Evolutionary conservation across 2,329 filamentous ascomycete genomes (phyloP).

Genomic region (Tolypocladium inflatum): DNA sequence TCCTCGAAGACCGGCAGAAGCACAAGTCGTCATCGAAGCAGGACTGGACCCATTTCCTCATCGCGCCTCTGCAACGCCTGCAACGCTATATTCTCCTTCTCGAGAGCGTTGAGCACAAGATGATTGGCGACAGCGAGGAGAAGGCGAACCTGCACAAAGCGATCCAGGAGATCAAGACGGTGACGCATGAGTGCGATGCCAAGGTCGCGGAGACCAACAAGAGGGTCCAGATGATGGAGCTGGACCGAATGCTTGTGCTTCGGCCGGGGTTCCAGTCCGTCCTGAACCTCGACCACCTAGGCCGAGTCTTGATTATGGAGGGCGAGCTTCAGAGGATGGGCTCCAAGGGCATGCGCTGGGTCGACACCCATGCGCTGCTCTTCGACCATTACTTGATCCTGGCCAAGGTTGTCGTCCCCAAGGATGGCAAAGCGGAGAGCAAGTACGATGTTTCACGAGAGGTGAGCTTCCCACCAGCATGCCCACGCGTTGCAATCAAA

Average conservation of each 20-base stretch:
- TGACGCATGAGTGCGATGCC: conserved; percentile 82
- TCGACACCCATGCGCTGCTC: conserved; percentile 85
- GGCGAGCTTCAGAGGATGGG: conserved; percentile 86
- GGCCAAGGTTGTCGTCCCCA: conserved; percentile 67
- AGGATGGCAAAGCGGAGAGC: conserved; percentile 61
- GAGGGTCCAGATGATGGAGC: conserved; percentile 79
- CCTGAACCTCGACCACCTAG: conserved; percentile 88
- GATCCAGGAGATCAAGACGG: conserved; percentile 82
- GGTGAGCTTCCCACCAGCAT: conserved; percentile 31
- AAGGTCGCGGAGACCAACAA: conserved; percentile 89
- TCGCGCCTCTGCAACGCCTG: conserved; percentile 83
- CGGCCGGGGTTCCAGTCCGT: conserved; percentile 82
- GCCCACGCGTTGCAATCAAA: not conserved
- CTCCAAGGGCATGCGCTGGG: conserved; percentile 81
- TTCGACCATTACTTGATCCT: conserved; percentile 97
- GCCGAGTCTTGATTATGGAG: conserved; percentile 77
- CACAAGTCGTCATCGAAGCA: conserved; percentile 75
- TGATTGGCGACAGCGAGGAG: conserved; percentile 76
- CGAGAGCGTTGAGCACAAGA: conserved; percentile 74
- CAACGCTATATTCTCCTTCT: conserved; percentile 85
- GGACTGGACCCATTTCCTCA: conserved; percentile 90
- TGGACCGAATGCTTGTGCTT: conserved; percentile 74
- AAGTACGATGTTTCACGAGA: conserved; percentile 93
- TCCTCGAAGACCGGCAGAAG: conserved; percentile 69
- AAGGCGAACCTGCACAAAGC: conserved; percentile 76